Evolutionary conservation across 257 asterid species (phyloP), one percentile per base, ranked within the genome.

Genomic region (Phtheirospermum japonicum): DNA sequence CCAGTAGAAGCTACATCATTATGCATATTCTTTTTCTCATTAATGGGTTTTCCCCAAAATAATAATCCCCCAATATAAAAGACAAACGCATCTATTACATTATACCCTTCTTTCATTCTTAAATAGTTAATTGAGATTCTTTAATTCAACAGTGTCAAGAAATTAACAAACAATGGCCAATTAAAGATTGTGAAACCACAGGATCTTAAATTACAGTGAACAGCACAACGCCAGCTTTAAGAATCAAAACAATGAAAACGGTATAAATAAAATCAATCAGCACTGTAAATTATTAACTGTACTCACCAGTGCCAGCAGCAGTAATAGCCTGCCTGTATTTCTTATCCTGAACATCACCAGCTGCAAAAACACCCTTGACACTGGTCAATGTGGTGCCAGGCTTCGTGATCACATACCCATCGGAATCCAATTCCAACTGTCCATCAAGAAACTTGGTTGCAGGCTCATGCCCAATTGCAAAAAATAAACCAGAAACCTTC

Each of bases 271-370:
- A 57, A 32, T 23, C 18, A 48, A 40, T 19, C 30, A 5, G 57
- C n/a, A 51, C 4, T 14, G 49, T 7, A 46, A 40, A 30, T 9
- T 2, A 19, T 10, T 8, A 28, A 54, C 10, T 30, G 23, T 18
- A 77, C 89, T 81, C 43, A 93, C 97, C 99, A 17, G 94, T 66
- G 52, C 99, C 99, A 70, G 97, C 96, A 31, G 99, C 99, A 42
- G 99, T 87, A 70, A 93, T 51, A 34, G 97, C 99, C 80, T 89
- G 97, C 75, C 97, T 83, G 73, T 89, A 93, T 72, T 89, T 89
- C 83, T 93, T 89, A 70, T 93, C 99, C 81, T 93, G 97, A 71
- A 93, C 97, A 77, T 93, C 99, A 52, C 97, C 99, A 26, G 96
- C 96, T 11, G 99, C 99, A 54, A 89, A 93, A 50, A 93, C 97